Evolutionary conservation across 2,329 filamentous ascomycete species (phyloP).

Genomic region (Massarina eburnea): DNA sequence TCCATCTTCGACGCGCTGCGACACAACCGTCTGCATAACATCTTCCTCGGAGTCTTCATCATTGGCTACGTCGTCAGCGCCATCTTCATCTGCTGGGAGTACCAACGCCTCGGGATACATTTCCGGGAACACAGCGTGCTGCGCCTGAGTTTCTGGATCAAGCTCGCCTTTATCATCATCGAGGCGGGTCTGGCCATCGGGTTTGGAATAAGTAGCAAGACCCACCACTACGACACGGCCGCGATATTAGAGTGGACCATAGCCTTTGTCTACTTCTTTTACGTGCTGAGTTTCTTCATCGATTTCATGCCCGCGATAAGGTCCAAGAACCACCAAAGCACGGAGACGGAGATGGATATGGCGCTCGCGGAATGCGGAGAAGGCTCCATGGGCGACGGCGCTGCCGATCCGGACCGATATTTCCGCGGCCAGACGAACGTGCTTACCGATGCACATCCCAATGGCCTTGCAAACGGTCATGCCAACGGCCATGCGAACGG

Average conservation of each 20-base stretch:
- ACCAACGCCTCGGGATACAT: slow-evolving; percentile 78
- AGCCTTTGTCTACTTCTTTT: slow-evolving; percentile 83
- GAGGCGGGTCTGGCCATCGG: slow-evolving; percentile 73
- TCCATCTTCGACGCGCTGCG: slow-evolving; percentile 81
- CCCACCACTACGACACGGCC: slow-evolving; percentile 60
- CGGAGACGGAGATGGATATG: slow-evolving; percentile 40
- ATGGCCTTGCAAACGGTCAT: slow-evolving; percentile 16
- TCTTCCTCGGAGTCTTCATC: slow-evolving; percentile 82
- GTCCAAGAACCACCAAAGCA: slow-evolving; percentile 53
- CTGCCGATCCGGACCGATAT: slow-evolving; percentile 28
- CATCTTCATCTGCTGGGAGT: slow-evolving; percentile 87
- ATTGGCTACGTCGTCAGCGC: slow-evolving; percentile 82
- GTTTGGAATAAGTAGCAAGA: slow-evolving; percentile 65
- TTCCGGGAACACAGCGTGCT: slow-evolving; percentile 76
- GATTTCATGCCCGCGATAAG: slow-evolving; percentile 80
- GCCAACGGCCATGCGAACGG: slow-evolving; percentile 17
- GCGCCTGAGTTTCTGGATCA: slow-evolving; percentile 80
- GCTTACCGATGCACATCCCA: slow-evolving; percentile 18
- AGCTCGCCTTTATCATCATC: slow-evolving; percentile 79
- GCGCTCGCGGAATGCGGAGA: slow-evolving; percentile 15
- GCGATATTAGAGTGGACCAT: slow-evolving; percentile 81
- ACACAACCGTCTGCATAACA: slow-evolving; percentile 68
- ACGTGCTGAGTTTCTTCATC: slow-evolving; percentile 82
- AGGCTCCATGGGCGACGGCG: slow-evolving; percentile 24
- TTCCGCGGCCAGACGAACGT: slow-evolving; percentile 22